Evolutionary conservation across 805 yeast species (phyloP), one percentile per base, ranked within the genome.

Genomic region (Teunomyces gatunensis): DNA sequence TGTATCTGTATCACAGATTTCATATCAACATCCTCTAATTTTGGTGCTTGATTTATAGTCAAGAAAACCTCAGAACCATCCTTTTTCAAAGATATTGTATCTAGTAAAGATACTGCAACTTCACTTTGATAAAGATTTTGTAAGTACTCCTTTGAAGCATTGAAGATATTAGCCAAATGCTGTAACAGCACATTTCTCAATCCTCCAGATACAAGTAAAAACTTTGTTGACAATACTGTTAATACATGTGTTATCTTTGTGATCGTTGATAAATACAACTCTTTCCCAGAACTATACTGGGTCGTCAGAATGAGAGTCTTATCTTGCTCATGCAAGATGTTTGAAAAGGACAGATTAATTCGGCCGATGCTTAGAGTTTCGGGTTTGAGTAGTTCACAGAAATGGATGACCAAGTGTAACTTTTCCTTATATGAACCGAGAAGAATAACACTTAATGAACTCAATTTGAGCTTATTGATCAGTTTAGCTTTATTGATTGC

Each of bases 391-490:
- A 47, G 18, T 15, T 60, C 57, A 39, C 57, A 52, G 29, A 63
- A 53, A 13, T 56, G 36, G 9, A 60, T 52, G 17, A 64, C 51
- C 36, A 56, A 45, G 6, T 44, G 47, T 7, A 60, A 51, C 47
- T 65, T 68, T 47, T 65, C 69, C 36, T 64, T 65, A 46, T 68
- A 68, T 1, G 68, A 49, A 0, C 73, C 72, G 6, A 44, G 33
- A 1, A 67, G 35, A 10, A 66, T 54, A 1, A 64, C 50, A 23
- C 68, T 54, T 15, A 63, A 40, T 1, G 58, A 60, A 28, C 47
- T 43, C 29, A 49, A 41, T 11, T 46, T 39, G 37, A 46, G 39
- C 12, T 39, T 44, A 40, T 39, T 52, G 44, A 41, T 40, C 50
- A 32, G 39, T 41, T 44, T 43, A 11, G 34, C 43, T n/a, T 29